phyloP scores from a whole-genome alignment of 2,329 filamentous ascomycete species.

The Fusarium sp. region DNA sequence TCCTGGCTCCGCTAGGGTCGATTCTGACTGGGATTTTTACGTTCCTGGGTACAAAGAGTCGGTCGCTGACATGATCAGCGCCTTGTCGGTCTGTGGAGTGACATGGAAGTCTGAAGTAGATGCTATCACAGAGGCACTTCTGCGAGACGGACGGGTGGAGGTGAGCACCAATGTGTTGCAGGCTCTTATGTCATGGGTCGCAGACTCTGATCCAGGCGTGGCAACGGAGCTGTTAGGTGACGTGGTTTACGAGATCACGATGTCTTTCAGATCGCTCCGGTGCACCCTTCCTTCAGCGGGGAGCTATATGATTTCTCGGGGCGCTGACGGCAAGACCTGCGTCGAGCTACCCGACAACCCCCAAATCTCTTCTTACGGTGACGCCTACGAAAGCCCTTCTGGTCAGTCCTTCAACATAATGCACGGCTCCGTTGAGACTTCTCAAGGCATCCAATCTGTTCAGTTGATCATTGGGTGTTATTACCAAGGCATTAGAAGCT shows the following conservation, averaged over 20 bases:
- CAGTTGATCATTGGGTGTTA: constrained; percentile 18
- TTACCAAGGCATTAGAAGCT: constrained; percentile 9
- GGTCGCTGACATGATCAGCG: constrained; percentile 9
- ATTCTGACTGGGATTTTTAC: constrained; percentile 30
- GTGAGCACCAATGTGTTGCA: background rate
- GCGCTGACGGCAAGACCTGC: background rate
- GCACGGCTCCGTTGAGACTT: constrained; percentile 5
- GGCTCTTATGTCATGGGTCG: background rate
- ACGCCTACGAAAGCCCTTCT: background rate
- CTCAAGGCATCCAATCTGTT: background rate
- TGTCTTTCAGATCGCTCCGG: background rate
- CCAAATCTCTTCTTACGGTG: background rate
- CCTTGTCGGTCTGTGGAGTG: constrained; percentile 8
- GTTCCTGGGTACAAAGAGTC: constrained; percentile 25
- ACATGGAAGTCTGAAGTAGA: constrained; percentile 1
- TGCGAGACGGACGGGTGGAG: background rate
- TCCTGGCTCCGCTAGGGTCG: background rate
- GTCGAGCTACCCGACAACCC: background rate
- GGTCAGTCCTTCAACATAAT: constrained; percentile 14
- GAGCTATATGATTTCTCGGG: background rate
- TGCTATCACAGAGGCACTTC: background rate
- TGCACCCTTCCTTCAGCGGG: background rate
- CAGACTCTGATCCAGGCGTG: background rate
- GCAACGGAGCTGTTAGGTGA: background rate
- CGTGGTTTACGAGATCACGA: background rate